A percentile compares a stretch with the other conserved stretches of the same genome.
Conservation (phyloP, 768 basidiomycete species). For the Tulasnella sp. region DNA sequence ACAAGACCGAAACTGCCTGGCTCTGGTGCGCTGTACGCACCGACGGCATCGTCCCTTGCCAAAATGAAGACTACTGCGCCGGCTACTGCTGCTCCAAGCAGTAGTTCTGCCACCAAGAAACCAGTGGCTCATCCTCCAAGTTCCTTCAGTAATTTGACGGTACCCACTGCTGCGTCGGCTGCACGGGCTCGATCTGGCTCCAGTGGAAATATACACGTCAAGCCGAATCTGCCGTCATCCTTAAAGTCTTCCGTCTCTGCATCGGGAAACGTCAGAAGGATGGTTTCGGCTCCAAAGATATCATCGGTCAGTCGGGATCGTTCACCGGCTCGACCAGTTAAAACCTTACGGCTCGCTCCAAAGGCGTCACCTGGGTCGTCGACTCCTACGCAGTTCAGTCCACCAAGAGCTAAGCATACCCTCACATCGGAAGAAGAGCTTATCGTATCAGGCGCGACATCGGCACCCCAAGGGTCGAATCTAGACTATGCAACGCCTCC, state of each 20-base stretch:
- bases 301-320: neutral
- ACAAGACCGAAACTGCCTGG: conserved; percentile 56
- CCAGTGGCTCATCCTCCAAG: neutral
- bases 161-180: neutral
- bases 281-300: neutral
- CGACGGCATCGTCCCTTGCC: conserved; percentile 73
- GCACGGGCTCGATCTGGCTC: neutral
- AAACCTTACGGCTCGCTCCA: neutral
- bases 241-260: neutral
- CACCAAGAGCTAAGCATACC: neutral
- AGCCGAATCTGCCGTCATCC: neutral
- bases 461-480: neutral
- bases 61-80: conserved; percentile 22
- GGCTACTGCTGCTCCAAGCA: neutral
- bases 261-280: neutral
- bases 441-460: neutral
- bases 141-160: neutral
- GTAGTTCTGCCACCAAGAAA: neutral
- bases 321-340: neutral
- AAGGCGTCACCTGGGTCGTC: neutral
- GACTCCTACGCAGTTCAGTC: neutral
- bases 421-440: neutral
- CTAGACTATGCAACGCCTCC: neutral
- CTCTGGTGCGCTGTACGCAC: conserved; percentile 43
- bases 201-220: neutral